Evolutionary conservation across 1,284 basidiomycete genomes (phyloP).

Genomic region (Bjerkandera adusta): DNA sequence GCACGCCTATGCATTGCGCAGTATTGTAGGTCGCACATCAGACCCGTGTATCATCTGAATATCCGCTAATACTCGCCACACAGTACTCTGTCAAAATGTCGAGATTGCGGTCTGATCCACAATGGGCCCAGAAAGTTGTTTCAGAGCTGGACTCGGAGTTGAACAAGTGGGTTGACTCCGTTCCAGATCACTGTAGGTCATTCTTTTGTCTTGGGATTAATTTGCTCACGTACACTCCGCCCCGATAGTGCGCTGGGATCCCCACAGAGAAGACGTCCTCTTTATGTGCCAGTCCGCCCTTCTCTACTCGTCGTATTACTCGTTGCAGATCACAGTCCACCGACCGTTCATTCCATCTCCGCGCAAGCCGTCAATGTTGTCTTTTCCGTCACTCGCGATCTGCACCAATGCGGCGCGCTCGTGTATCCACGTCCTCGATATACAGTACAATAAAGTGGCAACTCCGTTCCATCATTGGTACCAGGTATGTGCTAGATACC

Average conservation of each 20-base stretch:
- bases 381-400: constrained; percentile 55
- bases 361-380: constrained; percentile 34
- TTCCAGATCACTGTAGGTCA: constrained; percentile 44
- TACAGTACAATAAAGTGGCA: constrained; percentile 25
- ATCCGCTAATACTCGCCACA: constrained; percentile 9
- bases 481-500: not conserved
- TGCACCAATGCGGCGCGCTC: constrained; percentile 59
- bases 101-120: constrained; percentile 48
- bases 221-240: not conserved
- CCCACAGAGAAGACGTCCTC: constrained; percentile 37
- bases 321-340: constrained; percentile 52
- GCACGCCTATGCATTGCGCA: constrained; percentile 66
- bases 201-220: not conserved
- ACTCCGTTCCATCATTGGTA: constrained; percentile 24
- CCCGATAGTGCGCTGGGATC: constrained; percentile 52
- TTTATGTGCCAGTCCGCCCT: constrained; percentile 51
- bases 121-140: constrained; percentile 62
- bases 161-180: constrained; percentile 67
- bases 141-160: constrained; percentile 68
- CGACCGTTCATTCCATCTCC: constrained; percentile 56
- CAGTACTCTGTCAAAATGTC: constrained; percentile 76
- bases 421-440: constrained; percentile 49
- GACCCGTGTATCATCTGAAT: constrained; percentile 5
- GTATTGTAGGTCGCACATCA: constrained; percentile 48
- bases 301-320: constrained; percentile 51